Evolutionary conservation across 2,329 filamentous ascomycete species (phyloP), one percentile per base, ranked within the genome.

Genomic region (Pyrenophora graminea): DNA sequence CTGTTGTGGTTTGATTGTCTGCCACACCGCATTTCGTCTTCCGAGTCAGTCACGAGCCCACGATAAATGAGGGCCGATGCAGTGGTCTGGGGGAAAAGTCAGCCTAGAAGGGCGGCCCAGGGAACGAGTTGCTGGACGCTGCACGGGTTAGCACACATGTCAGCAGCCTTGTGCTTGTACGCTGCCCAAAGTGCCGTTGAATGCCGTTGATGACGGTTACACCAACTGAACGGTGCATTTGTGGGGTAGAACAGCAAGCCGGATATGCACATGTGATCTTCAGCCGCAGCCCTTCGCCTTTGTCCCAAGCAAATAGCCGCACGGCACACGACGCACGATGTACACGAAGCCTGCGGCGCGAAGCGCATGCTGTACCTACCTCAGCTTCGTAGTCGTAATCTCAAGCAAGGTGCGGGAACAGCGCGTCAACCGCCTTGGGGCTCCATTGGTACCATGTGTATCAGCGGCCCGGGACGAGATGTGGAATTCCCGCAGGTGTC

Each of bases 381-480:
- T 38, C 23, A 34, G 36, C 43, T 52, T 56, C 36, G 48, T 47
- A 59, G 48, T 51, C 50, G 39, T 46, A 30, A 31, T 34, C 48
- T 48, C 41, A 38, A 38, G 15, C 15, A 15, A 15, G 15, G 33
- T 38, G 44, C 39, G 50, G 50, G 54, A 49, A 45, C 46, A 52
- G 48, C 45, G 50, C 55, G 56, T 56, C 51, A 51, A 43, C 48
- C 36, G 39, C 44, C 32, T 61, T 56, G 55, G 59, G 55, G 54
- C 58, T 44, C 42, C 39, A 38, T 48, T 45, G 41, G 51, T 60
- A 62, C 52, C 56, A 63, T 49, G 59, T 68, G 63, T 67, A 62
- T 64, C 49, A 55, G 62, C 66, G 68, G 70, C 58, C 59, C 70
- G 70, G 70, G 61, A 69, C 70, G 69, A 62, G 56, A 46, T 53